Evolutionary conservation across 768 basidiomycete genomes (phyloP), one percentile per base, ranked within the genome.

Genomic region (Pholiota microspora): DNA sequence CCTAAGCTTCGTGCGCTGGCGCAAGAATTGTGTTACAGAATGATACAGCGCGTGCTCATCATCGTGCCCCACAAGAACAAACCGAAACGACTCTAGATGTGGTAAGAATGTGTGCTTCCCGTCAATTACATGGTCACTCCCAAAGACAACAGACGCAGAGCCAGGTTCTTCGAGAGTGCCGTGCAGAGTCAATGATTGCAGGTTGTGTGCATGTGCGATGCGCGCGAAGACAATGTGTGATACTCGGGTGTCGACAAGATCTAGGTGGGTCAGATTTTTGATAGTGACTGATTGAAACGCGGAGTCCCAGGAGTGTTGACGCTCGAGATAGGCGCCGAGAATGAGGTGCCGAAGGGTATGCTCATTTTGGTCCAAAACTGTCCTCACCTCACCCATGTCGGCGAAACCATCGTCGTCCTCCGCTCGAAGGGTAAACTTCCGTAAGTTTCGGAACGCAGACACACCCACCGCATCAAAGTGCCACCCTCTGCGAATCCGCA

Each of bases 401-500:
- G 85, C 85, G 58, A 81, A 82, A 8, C 86, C 85, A 56, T 86
- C 84, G 68, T 86, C 84, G 65, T 87, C 85, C 60, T 86, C 84
- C 1, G 85, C 84, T 12, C 85, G 78, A 12, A 88, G 72, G 21
- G 83, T 85, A 69, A 88, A 86, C 63, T 84, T 83, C 51, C 76
- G 78, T 13, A 88, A 73, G 47, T 79, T 75, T 7, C 67, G 71
- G 70, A 88, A 86, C 0, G 77, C 75, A n/a, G 82, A 83, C 32
- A 87, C 83, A 32, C 84, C 85, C 9, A 81, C 81, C 10, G 85
- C 85, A 59, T 86, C 86, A 59, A 88, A 88, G 67, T 88, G 86
- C 82, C 84, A 88, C 1, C 86, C 86, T 42, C 81, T 83, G 56
- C 21, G 16, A 25, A 40, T 36, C 31, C 18, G 45, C 25, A 38